Percentiles rank a stretch among this genome's conserved stretches.
Conservation (phyloP, 108 stramenopile genomes). For the Asterionellopsis glacialis region DNA sequence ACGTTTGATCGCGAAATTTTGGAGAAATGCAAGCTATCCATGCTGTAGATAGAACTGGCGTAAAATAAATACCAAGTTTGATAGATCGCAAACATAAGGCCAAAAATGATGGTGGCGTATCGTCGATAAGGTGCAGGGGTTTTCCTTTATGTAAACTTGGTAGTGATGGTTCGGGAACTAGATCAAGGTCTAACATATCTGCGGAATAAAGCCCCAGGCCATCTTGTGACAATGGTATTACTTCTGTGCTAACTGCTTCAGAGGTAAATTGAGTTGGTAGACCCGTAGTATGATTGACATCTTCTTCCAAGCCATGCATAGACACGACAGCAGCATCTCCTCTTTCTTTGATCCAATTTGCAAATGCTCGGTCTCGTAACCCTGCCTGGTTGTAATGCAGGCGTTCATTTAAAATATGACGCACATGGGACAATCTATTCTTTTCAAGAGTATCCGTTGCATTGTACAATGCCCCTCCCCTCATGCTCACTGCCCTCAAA, state of each 20-base stretch:
- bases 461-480: no score
- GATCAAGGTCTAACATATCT: conserved; percentile 23
- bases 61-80: conserved; percentile 19
- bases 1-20: conserved; percentile 38
- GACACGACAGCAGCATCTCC: conserved; percentile 25
- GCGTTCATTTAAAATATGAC: conserved; percentile 16
- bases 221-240: no score
- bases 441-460: not conserved
- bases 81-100: conserved; percentile 24
- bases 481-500: no score
- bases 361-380: conserved; percentile 23
- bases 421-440: conserved; percentile 2
- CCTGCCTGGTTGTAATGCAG: conserved; percentile 26
- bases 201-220: conserved; percentile 12
- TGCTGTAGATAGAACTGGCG: conserved; percentile 33
- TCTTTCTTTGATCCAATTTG: conserved; percentile 15
- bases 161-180: not conserved
- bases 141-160: not conserved
- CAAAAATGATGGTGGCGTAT: not conserved
- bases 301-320: conserved; percentile 34
- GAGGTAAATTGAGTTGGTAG: no score
- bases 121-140: conserved; percentile 1
- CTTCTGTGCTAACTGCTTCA: no score
- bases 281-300: conserved; percentile 7
- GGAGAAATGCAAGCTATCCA: conserved; percentile 30